Evolutionary conservation across 1,284 basidiomycete species (phyloP), one percentile per base, ranked within the genome.

Genomic region (Naganishia liquefaciens): DNA sequence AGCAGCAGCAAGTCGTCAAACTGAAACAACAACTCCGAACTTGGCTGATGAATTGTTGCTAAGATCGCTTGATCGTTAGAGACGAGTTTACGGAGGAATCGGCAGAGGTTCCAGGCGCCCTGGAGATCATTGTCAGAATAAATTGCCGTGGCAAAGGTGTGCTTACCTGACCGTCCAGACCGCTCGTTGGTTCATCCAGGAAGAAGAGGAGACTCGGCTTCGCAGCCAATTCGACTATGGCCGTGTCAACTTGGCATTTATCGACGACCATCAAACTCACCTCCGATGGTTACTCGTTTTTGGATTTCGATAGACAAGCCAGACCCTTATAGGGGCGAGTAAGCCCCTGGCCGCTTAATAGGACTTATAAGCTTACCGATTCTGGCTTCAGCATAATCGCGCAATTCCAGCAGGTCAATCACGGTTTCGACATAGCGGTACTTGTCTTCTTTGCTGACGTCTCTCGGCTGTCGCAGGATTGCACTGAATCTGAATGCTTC

Each of bases 401-500:
- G 74, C 57, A 83, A 70, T 69, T 83, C 82, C 49, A 84, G 78
- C 6, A 84, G 73, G 54, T 81, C 79, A 69, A 84, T 80, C 33
- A 83, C 81, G 28, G 80, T 77, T 62, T 84, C 80, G 60, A 82
- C 81, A 71, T 83, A 84, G 25, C 76, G 79, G 57, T 82, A 75
- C 74, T 82, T 82, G 46, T 83, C 81, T 69, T 73, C 55, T 21
- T 27, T 23, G 25, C 49, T 52, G n/a, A 90, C 84, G 4, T 80
- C 80, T 5, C 81, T 76, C 0, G 89, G 88, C 72, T 94, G 92
- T 23, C 92, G 86, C 5, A 94, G 80, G 67, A 86, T 83, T 0
- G 92, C 92, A 1, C 88, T 90, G 79, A 94, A 92, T 30, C 85
- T 79, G 0, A 95, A 79, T 0, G 92, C 88, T 73, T 95, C 91